Conservation (phyloP, 164 flowering plant genomes). For the Chloranthus sessilifolius region DNA sequence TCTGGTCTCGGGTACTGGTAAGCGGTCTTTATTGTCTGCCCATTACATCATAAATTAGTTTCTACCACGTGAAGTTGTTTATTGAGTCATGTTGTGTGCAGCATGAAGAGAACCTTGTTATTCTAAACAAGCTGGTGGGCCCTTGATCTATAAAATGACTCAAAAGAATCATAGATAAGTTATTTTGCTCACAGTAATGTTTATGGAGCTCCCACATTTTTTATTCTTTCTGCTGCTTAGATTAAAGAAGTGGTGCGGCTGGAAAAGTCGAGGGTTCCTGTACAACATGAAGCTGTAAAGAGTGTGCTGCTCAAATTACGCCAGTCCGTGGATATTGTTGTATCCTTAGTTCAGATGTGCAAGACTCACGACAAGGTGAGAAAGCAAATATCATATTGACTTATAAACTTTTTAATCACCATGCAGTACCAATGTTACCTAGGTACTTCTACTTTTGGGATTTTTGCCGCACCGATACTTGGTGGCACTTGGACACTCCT, state of each 20-base stretch:
- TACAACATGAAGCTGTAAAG: slow-evolving; percentile 33
- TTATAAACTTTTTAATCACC: too few species aligned
- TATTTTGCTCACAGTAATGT: too few species aligned
- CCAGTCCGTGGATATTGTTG: slow-evolving; percentile 60
- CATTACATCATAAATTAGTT: neutral
- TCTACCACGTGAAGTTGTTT: neutral
- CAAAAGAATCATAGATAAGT: too few species aligned
- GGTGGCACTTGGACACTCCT: too few species aligned
- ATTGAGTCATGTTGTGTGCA: slow-evolving; percentile 29
- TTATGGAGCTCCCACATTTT: neutral
- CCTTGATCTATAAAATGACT: too few species aligned
- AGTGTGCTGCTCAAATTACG: slow-evolving; percentile 34
- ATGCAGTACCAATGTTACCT: too few species aligned
- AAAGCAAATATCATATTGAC: slow-evolving; percentile 4
- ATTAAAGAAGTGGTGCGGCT: slow-evolving; percentile 43
- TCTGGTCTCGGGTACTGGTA: slow-evolving; percentile 82
- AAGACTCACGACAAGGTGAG: slow-evolving; percentile 64
- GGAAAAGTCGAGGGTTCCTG: slow-evolving; percentile 32
- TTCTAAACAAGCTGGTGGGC: slow-evolving; percentile 63
- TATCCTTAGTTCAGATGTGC: slow-evolving; percentile 68
- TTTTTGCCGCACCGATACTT: too few species aligned
- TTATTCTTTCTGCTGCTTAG: slow-evolving; percentile 27
- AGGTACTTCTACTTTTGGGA: too few species aligned
- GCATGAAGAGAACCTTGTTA: slow-evolving; percentile 67
- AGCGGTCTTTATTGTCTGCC: slow-evolving; percentile 12